Percentiles rank a stretch among this genome's conserved stretches.
Conservation (phyloP, 2,329 filamentous ascomycete genomes). For the Pseudogymnoascus pannorum region DNA sequence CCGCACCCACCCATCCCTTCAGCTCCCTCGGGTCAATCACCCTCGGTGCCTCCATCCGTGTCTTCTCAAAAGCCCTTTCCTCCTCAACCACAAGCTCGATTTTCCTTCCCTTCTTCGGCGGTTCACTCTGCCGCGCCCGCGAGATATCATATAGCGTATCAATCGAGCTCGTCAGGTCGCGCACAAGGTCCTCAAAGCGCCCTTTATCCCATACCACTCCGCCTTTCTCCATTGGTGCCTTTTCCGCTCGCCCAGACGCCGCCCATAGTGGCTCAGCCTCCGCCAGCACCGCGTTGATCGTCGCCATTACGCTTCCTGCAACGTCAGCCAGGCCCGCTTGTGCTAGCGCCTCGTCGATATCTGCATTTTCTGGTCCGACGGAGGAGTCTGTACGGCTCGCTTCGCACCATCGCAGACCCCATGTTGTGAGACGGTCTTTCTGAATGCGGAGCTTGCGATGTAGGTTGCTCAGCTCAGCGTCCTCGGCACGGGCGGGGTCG, state of each 20-base stretch:
- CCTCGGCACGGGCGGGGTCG: conserved; percentile 52
- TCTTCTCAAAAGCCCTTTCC: conserved; percentile 44
- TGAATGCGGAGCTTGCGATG: conserved; percentile 74
- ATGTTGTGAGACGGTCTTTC: conserved; percentile 69
- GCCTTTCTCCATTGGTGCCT: conserved; percentile 44
- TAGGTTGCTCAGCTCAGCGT: conserved; percentile 63
- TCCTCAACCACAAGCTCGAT: conserved; percentile 25
- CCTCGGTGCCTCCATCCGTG: conserved; percentile 53
- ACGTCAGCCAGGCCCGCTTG: conserved; percentile 69
- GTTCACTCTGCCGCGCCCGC: conserved; percentile 43
- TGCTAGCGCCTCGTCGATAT: conserved; percentile 65
- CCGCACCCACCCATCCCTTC: background rate
- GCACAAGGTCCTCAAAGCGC: conserved; percentile 68
- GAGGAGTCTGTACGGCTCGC: conserved; percentile 53
- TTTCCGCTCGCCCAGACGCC: conserved; percentile 43
- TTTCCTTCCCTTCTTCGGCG: background rate
- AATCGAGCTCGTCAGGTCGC: conserved; percentile 68
- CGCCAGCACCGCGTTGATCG: conserved; percentile 71
- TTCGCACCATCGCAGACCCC: conserved; percentile 77
- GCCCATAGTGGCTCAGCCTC: conserved; percentile 68
- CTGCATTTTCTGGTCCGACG: conserved; percentile 22
- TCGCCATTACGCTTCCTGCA: conserved; percentile 70
- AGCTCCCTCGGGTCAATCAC: conserved; percentile 44
- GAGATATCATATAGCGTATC: conserved; percentile 75
- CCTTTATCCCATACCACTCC: conserved; percentile 60